phyloP scores from a whole-genome alignment of 768 basidiomycete species.

The Hericium erinaceus region DNA sequence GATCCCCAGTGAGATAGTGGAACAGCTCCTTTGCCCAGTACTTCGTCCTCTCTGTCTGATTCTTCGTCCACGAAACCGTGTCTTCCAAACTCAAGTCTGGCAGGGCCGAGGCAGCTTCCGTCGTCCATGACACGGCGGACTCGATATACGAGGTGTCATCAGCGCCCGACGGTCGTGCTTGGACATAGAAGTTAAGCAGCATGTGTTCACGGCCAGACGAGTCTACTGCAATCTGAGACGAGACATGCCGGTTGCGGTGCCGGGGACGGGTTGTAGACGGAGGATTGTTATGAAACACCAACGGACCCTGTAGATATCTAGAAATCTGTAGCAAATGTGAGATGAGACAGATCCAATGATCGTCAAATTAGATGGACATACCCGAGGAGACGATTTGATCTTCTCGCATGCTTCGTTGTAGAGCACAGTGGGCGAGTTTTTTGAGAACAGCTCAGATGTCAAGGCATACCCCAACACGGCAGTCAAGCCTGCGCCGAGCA shows the following conservation, averaged over 20 bases:
- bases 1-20: slow-evolving; percentile 64
- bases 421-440: slow-evolving; percentile 77
- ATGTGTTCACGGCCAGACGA: slow-evolving; percentile 71
- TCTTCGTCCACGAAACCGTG: slow-evolving; percentile 36
- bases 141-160: slow-evolving; percentile 33
- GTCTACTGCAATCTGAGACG: slow-evolving; percentile 69
- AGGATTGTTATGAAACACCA: slow-evolving; percentile 75
- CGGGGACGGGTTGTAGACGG: slow-evolving; percentile 68
- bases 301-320: slow-evolving; percentile 56
- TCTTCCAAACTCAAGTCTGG: slow-evolving; percentile 52
- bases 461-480: slow-evolving; percentile 69
- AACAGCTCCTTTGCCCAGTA: slow-evolving; percentile 46
- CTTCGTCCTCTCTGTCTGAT: slow-evolving; percentile 28
- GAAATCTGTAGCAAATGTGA: slow-evolving; percentile 39
- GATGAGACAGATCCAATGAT: too few species aligned
- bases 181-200: slow-evolving; percentile 75
- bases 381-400: slow-evolving; percentile 37
- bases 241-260: slow-evolving; percentile 75
- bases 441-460: slow-evolving; percentile 79
- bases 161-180: slow-evolving; percentile 43
- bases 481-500: slow-evolving; percentile 76
- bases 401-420: slow-evolving; percentile 52
- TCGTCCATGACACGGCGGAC: slow-evolving; percentile 32
- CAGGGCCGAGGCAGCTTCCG: slow-evolving; percentile 29
- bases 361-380: slow-evolving; percentile 10